Evolutionary conservation across 306 rosid species (phyloP).

Genomic region (Quercus wislizeni): DNA sequence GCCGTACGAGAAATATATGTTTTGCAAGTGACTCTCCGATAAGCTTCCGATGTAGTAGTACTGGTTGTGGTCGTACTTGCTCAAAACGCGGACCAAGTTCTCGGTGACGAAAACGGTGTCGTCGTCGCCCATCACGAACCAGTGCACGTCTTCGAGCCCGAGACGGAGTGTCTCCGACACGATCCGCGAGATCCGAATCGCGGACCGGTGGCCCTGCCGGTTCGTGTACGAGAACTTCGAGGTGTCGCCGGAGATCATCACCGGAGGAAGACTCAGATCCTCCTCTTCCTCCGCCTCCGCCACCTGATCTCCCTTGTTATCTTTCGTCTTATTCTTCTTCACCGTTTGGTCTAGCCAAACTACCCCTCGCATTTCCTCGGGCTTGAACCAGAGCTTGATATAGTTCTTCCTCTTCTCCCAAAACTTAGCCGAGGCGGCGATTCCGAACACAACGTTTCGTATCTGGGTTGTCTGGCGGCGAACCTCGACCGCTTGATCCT

Average conservation of each 20-base stretch:
- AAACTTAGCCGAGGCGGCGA: conserved; percentile 85
- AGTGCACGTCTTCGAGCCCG: conserved; percentile 61
- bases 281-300: conserved; percentile 24
- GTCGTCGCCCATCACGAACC: conserved; percentile 99
- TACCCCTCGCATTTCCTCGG: conserved; percentile 62
- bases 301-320: background rate
- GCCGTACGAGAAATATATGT: conserved; percentile 83
- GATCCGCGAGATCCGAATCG: conserved; percentile 86
- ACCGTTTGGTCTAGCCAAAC: conserved; percentile 79
- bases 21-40: conserved; percentile 93
- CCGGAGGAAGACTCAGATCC: conserved; percentile 40
- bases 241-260: conserved; percentile 69
- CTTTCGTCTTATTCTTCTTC: background rate
- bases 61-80: conserved; percentile 74
- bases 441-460: conserved; percentile 76
- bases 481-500: conserved; percentile 1
- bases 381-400: conserved; percentile 86
- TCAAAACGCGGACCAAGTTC: conserved; percentile 56
- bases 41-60: conserved; percentile 79
- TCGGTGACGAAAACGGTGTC: conserved; percentile 91
- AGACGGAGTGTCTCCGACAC: conserved; percentile 79
- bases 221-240: conserved; percentile 56
- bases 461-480: conserved; percentile 38
- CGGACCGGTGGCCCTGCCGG: conserved; percentile 90
- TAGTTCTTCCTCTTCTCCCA: conserved; percentile 78